Percentiles rank a stretch among this genome's conserved stretches.
Conservation (phyloP, 2,329 filamentous ascomycete species). For the Hypoxylon sp. region DNA sequence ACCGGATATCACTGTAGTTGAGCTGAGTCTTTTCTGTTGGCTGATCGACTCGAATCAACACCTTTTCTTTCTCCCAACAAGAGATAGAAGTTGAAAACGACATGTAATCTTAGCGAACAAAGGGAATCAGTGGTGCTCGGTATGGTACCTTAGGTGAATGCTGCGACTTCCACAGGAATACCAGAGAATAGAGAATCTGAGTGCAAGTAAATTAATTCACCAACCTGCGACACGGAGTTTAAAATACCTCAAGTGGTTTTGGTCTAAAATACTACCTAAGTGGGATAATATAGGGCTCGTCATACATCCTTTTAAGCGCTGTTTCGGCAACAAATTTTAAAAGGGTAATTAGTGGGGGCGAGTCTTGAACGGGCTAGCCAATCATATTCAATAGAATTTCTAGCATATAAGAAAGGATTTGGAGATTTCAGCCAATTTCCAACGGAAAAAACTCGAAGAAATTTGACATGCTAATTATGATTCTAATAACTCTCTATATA, state of each 20-base stretch:
- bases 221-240: not conserved
- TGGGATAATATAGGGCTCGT: constrained; percentile 17
- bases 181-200: too few species aligned
- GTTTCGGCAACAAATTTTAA: too few species aligned
- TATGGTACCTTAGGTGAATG: not conserved
- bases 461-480: too few species aligned
- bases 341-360: too few species aligned
- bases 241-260: constrained; percentile 32
- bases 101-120: not conserved
- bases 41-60: not conserved
- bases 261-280: constrained; percentile 19
- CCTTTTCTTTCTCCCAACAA: not conserved
- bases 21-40: not conserved
- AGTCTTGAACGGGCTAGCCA: too few species aligned
- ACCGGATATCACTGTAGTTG: not conserved
- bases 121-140: not conserved
- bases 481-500: too few species aligned
- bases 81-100: not conserved
- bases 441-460: too few species aligned
- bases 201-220: not conserved
- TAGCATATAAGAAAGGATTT: too few species aligned
- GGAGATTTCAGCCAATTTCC: too few species aligned
- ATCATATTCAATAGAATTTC: too few species aligned
- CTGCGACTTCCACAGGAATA: not conserved
- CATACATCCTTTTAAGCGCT: too few species aligned